Evolutionary conservation across 2,329 filamentous ascomycete genomes (phyloP), one percentile per base, ranked within the genome.

Genomic region (Fusarium staphyleae): DNA sequence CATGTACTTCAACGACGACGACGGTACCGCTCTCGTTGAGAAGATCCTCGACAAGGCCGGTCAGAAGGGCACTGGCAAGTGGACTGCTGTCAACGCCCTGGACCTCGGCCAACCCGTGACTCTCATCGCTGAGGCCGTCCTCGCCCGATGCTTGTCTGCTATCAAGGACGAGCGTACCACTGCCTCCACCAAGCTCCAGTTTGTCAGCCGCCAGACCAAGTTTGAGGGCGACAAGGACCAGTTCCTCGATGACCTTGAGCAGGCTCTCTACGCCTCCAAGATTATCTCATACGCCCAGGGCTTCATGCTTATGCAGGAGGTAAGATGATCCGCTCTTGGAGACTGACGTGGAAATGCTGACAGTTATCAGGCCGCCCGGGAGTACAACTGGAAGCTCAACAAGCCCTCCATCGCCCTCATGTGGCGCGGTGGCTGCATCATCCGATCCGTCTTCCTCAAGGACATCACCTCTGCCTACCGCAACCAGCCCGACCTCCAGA

Each of bases 391-490:
- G 95, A 97, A 97, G 86, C 89, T 99, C 69, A 97, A 99, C 89
- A 98, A 98, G 89, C 95, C 95, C 65, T 96, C 96, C 70, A 99
- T 99, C 73, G 95, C 95, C 69, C 89, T 99, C 74, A 99, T 99
- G 95, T 99, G 95, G 95, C 91, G 95, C 77, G 95, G 95, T 81
- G 95, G 95, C 69, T 99, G 95, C 86, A 99, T 99, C 72, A 99
- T 99, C 81, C 93, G 95, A 78, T 98, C 95, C 66, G 95, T 99
- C 74, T 99, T 99, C 91, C 83, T 99, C 66, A 98, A 98, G 88
- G 93, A 99, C 77, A 99, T 99, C 81, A 99, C 95, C 69, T 88
- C 88, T 66, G 95, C 95, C 47, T 99, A 97, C 87, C 93, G 93
- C 80, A 87, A 85, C 68, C 87, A 97, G 83, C 90, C 91, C 65